phyloP scores from a whole-genome alignment of 2,329 filamentous ascomycete genomes.

The Colletotrichum australisinense region DNA sequence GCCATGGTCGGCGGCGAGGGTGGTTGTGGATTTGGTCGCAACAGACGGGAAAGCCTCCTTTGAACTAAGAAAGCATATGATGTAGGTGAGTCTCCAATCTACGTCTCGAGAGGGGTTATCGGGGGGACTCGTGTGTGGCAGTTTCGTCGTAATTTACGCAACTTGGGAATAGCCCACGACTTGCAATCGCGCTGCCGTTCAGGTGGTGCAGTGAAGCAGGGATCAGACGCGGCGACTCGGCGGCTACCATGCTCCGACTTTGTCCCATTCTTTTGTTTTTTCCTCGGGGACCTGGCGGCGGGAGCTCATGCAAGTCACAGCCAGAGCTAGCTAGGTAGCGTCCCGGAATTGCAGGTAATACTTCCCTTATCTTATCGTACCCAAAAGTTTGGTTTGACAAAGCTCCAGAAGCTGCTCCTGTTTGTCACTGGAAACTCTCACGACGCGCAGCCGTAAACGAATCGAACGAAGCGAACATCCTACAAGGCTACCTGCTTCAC shows the following conservation, averaged over 20 bases:
- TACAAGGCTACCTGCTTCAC: background rate
- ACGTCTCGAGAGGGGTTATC: background rate
- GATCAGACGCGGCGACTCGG: constrained; percentile 22
- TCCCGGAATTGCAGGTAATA: background rate
- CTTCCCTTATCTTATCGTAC: constrained; percentile 25
- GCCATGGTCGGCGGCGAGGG: constrained; percentile 59
- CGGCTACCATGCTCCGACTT: constrained; percentile 14
- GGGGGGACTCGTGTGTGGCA: background rate
- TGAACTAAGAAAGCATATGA: background rate
- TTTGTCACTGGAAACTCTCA: background rate
- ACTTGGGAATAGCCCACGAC: background rate
- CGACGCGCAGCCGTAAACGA: background rate
- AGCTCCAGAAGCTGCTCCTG: constrained; percentile 9
- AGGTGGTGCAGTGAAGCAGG: constrained; percentile 3
- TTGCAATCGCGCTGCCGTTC: background rate
- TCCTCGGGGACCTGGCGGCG: background rate
- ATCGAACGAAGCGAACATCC: background rate
- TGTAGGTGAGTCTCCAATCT: background rate
- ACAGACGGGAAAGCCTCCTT: background rate
- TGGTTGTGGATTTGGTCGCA: background rate
- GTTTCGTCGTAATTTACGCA: background rate
- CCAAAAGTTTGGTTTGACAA: background rate
- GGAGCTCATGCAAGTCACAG: background rate
- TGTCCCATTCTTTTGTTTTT: background rate
- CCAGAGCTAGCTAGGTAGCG: background rate